Conservation (phyloP, 2,329 filamentous ascomycete species). For the Aspergillus fructus region DNA sequence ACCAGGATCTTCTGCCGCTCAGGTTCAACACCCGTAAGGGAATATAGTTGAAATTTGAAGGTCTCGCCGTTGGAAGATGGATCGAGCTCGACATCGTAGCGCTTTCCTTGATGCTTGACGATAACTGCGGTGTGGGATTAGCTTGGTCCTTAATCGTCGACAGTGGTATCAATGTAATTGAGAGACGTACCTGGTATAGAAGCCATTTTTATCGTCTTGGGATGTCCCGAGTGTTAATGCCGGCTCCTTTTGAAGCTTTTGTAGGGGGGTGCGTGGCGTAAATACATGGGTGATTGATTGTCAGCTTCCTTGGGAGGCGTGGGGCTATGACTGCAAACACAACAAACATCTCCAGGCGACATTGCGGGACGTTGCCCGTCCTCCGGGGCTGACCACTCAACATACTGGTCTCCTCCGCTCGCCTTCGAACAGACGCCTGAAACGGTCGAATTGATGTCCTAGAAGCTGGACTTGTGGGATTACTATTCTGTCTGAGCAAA, state of each 20-base stretch:
- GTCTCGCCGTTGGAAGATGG: constrained; percentile 80
- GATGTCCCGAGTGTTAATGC: constrained; percentile 4
- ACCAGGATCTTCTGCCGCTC: constrained; percentile 94
- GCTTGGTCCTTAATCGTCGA: constrained; percentile 2
- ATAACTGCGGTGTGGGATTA: constrained; percentile 60
- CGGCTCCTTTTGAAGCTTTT: neutral
- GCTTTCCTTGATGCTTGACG: constrained; percentile 94
- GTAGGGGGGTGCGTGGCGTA: constrained; percentile 17
- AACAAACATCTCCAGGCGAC: constrained; percentile 14
- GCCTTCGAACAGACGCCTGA: neutral
- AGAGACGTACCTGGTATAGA: constrained; percentile 53
- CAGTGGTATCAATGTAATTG: neutral
- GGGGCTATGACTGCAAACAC: constrained; percentile 23
- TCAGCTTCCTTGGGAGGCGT: constrained; percentile 17
- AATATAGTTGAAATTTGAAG: constrained; percentile 94
- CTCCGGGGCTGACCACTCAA: constrained; percentile 10
- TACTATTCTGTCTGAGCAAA: neutral
- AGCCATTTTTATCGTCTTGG: constrained; percentile 46
- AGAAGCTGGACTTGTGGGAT: constrained; percentile 4
- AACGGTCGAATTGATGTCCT: constrained; percentile 1
- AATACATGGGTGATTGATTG: constrained; percentile 15
- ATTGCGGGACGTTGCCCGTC: constrained; percentile 15
- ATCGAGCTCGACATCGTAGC: constrained; percentile 91
- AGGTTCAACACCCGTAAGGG: constrained; percentile 91
- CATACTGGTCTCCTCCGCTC: neutral